These are phyloP conservation scores for Leucosporidium scottii DNA, from an alignment of 768 basidiomycete genomes.

Conservation along the genomic window DNA sequence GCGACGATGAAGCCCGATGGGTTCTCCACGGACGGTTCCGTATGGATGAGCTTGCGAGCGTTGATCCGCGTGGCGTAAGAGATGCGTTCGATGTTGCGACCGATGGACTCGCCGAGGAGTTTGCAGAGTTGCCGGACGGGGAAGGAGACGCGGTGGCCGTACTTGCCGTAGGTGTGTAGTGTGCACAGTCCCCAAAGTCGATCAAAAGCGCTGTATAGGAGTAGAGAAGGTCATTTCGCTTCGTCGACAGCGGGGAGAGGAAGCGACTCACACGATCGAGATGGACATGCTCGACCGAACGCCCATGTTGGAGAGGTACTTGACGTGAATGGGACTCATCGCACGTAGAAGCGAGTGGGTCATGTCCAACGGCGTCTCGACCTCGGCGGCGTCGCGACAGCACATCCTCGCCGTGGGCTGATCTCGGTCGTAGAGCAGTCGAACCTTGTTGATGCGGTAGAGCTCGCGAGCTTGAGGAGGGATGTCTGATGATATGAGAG, in stretches of 20 bases:
- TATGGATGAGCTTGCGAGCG: slow-evolving; percentile 71
- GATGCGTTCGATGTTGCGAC: slow-evolving; percentile 68
- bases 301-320: slow-evolving; percentile 72
- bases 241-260: slow-evolving; percentile 55
- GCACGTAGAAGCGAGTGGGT: slow-evolving; percentile 76
- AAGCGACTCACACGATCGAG: slow-evolving; percentile 47
- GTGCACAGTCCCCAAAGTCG: slow-evolving; percentile 63
- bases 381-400: slow-evolving; percentile 55
- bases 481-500: slow-evolving; percentile 41
- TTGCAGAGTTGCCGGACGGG: slow-evolving; percentile 75
- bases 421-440: slow-evolving; percentile 64
- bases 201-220: slow-evolving; percentile 61
- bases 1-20: slow-evolving; percentile 72
- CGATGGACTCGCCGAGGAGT: slow-evolving; percentile 69
- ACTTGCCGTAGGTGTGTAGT: slow-evolving; percentile 66
- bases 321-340: slow-evolving; percentile 78
- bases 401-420: slow-evolving; percentile 68
- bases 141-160: slow-evolving; percentile 80
- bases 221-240: slow-evolving; percentile 35
- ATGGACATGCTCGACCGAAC: slow-evolving; percentile 81
- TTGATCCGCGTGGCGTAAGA: slow-evolving; percentile 68
- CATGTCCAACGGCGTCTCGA: slow-evolving; percentile 68
- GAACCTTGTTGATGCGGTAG: slow-evolving; percentile 69
- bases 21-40: slow-evolving; percentile 58
- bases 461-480: slow-evolving; percentile 56